Percentiles rank a stretch among this genome's conserved stretches.
phyloP scores from a whole-genome alignment of 2,329 filamentous ascomycete genomes.

The Exophiala lecanii-corni region DNA sequence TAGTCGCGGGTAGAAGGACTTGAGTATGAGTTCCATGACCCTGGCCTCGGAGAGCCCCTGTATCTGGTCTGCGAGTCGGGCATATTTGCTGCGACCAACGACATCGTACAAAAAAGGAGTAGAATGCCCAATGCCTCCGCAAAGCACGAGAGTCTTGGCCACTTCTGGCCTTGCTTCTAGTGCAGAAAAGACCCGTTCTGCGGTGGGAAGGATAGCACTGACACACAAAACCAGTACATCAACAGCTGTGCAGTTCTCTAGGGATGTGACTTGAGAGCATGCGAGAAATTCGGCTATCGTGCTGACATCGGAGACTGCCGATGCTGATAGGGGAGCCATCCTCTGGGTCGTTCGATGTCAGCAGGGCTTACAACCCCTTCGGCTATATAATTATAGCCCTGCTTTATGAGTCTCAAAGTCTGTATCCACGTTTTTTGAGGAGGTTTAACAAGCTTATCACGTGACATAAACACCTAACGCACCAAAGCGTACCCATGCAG shows the following conservation, averaged over 20 bases:
- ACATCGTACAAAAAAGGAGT: conserved; percentile 41
- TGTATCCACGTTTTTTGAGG: not conserved
- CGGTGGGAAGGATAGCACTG: conserved; percentile 36
- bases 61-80: conserved; percentile 28
- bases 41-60: conserved; percentile 38
- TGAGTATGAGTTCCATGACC: conserved; percentile 36
- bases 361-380: no score
- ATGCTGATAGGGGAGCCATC: no score
- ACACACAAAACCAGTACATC: conserved; percentile 40
- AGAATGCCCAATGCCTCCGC: conserved; percentile 45
- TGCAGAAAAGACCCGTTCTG: conserved; percentile 33
- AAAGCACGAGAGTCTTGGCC: conserved; percentile 37
- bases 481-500: no score
- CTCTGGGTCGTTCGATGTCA: no score
- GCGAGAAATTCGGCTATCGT: conserved; percentile 30
- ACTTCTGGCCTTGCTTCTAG: conserved; percentile 30
- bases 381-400: no score
- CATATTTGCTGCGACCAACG: conserved; percentile 32
- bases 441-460: no score
- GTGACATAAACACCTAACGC: no score
- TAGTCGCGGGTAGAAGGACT: conserved; percentile 23
- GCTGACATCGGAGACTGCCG: conserved; percentile 29
- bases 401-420: conserved; percentile 3
- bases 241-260: conserved; percentile 25
- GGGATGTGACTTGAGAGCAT: conserved; percentile 24